Percentiles rank a stretch among this genome's conserved stretches.
Conservation (phyloP, 371 early-diverging fungal species). For the Funneliformis caledonium region DNA sequence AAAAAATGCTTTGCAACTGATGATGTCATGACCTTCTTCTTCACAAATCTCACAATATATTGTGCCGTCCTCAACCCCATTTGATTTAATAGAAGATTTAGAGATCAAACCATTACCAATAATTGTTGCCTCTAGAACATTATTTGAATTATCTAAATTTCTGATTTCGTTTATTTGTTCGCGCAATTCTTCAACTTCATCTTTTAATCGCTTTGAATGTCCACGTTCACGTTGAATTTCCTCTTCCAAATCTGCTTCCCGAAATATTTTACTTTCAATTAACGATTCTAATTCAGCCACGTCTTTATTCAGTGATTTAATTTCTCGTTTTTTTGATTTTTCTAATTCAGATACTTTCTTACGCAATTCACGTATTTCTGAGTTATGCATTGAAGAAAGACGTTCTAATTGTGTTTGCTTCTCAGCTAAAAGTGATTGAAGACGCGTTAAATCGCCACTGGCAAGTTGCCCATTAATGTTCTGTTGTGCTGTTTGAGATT, state of each 20-base stretch:
- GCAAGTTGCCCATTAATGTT: slow-evolving; percentile 41
- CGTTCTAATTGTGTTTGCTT: slow-evolving; percentile 60
- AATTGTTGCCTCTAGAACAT: slow-evolving; percentile 29
- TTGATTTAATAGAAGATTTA: slow-evolving; percentile 7
- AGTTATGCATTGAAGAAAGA: slow-evolving; percentile 52
- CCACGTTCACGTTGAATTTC: slow-evolving; percentile 60
- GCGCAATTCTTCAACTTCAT: slow-evolving; percentile 58
- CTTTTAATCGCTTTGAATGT: slow-evolving; percentile 54
- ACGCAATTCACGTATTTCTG: slow-evolving; percentile 62
- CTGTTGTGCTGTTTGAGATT: slow-evolving; percentile 42
- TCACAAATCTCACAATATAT: slow-evolving; percentile 75
- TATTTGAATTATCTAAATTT: not conserved
- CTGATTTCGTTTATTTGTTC: slow-evolving; percentile 44
- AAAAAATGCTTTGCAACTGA: slow-evolving; percentile 63
- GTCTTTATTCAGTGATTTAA: slow-evolving; percentile 66
- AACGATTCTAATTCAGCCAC: slow-evolving; percentile 70
- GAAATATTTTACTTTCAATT: slow-evolving; percentile 78
- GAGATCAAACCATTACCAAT: slow-evolving; percentile 21
- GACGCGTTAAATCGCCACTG: slow-evolving; percentile 43
- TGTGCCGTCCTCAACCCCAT: not conserved
- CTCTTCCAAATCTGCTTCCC: slow-evolving; percentile 76
- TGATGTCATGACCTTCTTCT: slow-evolving; percentile 65
- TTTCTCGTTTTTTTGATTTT: slow-evolving; percentile 61
- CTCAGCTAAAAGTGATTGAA: slow-evolving; percentile 53
- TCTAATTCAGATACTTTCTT: slow-evolving; percentile 61